phyloP scores from a whole-genome alignment of 2,329 filamentous ascomycete genomes.

The Xylaria sp. region DNA sequence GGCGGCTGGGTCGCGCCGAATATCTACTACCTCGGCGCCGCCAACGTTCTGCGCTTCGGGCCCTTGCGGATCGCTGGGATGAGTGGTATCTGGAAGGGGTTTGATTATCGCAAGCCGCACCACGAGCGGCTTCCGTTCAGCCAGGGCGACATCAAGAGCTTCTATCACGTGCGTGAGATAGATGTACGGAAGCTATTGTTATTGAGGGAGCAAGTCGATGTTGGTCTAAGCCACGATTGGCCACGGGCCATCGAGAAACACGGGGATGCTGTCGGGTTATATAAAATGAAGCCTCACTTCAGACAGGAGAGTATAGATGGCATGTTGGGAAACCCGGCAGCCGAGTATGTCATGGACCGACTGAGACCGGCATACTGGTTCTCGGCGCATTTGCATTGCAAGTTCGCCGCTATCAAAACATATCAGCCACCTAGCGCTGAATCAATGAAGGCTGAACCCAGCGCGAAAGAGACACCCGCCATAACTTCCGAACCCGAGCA shows the following conservation, averaged over 20 bases:
- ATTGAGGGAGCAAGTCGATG: slow-evolving; percentile 85
- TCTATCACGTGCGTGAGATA: slow-evolving; percentile 90
- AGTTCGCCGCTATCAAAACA: slow-evolving; percentile 77
- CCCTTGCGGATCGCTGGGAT: slow-evolving; percentile 88
- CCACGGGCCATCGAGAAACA: slow-evolving; percentile 82
- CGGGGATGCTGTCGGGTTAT: slow-evolving; percentile 76
- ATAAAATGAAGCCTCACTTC: slow-evolving; percentile 78
- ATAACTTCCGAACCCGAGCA: slow-evolving; percentile 22
- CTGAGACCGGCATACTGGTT: slow-evolving; percentile 91
- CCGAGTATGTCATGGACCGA: slow-evolving; percentile 81
- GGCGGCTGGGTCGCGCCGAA: slow-evolving; percentile 97
- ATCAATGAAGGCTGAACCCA: slow-evolving; percentile 8
- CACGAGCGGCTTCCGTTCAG: slow-evolving; percentile 88
- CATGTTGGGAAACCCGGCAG: slow-evolving; percentile 81
- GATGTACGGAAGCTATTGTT: slow-evolving; percentile 91
- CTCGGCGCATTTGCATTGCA: slow-evolving; percentile 90
- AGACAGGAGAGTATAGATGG: slow-evolving; percentile 78
- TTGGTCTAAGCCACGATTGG: slow-evolving; percentile 97
- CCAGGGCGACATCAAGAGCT: slow-evolving; percentile 76
- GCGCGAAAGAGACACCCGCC: slow-evolving; percentile 13
- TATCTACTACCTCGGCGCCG: slow-evolving; percentile 96
- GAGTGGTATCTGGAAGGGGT: slow-evolving; percentile 94
- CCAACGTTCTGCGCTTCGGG: slow-evolving; percentile 86
- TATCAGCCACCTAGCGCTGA: slow-evolving; percentile 53
- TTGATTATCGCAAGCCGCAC: slow-evolving; percentile 85